A percentile compares a stretch with the other conserved stretches of the same genome.
Conservation (phyloP, 108 stramenopile species). For the Pseudonitzschia pungens region DNA sequence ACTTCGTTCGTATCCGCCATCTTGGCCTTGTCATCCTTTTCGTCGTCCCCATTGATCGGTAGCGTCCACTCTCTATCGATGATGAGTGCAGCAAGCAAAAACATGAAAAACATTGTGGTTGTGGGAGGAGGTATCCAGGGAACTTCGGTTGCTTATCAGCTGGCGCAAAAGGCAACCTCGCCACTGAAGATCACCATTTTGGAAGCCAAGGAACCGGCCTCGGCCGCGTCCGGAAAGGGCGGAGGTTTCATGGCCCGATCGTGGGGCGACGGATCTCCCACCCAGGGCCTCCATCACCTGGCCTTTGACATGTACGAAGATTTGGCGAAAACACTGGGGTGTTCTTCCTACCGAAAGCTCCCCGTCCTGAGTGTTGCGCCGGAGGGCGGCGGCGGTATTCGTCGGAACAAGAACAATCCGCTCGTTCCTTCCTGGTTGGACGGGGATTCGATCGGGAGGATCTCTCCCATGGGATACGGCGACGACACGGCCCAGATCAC, state of each 20-base stretch:
- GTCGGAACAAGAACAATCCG: constrained; percentile 30
- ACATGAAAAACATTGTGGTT: constrained; percentile 56
- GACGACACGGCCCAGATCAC: constrained; percentile 89
- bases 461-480: constrained; percentile 66
- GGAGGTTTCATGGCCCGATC: constrained; percentile 89
- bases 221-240: constrained; percentile 88
- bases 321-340: constrained; percentile 60
- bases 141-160: constrained; percentile 76
- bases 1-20: not conserved
- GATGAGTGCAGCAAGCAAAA: not conserved
- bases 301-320: constrained; percentile 84
- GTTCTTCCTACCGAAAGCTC: constrained; percentile 73
- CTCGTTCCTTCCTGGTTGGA: constrained; percentile 74
- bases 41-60: not conserved
- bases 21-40: not conserved
- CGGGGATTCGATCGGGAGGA: constrained; percentile 55
- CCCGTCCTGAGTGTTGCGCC: constrained; percentile 76
- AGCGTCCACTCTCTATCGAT: not conserved
- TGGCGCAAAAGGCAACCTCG: constrained; percentile 30
- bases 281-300: constrained; percentile 42
- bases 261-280: constrained; percentile 52
- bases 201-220: constrained; percentile 68
- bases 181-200: constrained; percentile 57
- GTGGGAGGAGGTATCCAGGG: constrained; percentile 92
- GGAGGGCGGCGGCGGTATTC: constrained; percentile 29